Percentiles rank a stretch among this genome's conserved stretches.
phyloP scores from a whole-genome alignment of 805 yeast genomes.

The Starmerella apicola region DNA sequence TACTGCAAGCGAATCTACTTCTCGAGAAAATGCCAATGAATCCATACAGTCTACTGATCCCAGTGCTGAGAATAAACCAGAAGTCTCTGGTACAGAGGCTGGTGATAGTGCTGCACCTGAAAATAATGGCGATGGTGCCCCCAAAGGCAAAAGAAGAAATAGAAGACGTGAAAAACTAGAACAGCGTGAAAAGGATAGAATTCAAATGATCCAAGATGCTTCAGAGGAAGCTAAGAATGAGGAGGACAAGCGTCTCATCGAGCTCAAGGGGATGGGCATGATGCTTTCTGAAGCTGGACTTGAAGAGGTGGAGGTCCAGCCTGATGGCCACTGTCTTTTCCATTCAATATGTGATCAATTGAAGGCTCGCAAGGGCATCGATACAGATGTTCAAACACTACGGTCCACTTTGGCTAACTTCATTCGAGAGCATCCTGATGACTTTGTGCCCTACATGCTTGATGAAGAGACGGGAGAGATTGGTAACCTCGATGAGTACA shows the following conservation, averaged over 20 bases:
- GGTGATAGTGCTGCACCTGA: neutral
- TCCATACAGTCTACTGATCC: too few species aligned
- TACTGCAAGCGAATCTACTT: neutral
- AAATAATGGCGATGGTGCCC: neutral
- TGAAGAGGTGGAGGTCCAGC: constrained; percentile 55
- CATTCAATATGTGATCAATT: constrained; percentile 77
- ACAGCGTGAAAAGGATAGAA: constrained; percentile 57
- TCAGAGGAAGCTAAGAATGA: constrained; percentile 49
- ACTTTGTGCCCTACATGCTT: constrained; percentile 68
- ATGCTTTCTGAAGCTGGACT: constrained; percentile 40
- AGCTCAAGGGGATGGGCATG: constrained; percentile 49
- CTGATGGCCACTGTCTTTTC: constrained; percentile 92
- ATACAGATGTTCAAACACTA: constrained; percentile 37
- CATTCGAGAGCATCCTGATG: constrained; percentile 51
- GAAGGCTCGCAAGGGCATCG: constrained; percentile 35
- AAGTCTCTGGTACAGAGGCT: too few species aligned
- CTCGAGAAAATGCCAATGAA: neutral
- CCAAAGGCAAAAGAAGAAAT: constrained; percentile 40
- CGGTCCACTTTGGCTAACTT: constrained; percentile 55
- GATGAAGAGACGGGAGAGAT: constrained; percentile 61
- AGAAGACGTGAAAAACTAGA: constrained; percentile 78
- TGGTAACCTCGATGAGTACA: constrained; percentile 55
- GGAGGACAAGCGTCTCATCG: constrained; percentile 61
- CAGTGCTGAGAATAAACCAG: too few species aligned
- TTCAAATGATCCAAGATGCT: constrained; percentile 54